Evolutionary conservation across 768 basidiomycete species (phyloP), one percentile per base, ranked within the genome.

Genomic region (Leccinum subgranulosum): DNA sequence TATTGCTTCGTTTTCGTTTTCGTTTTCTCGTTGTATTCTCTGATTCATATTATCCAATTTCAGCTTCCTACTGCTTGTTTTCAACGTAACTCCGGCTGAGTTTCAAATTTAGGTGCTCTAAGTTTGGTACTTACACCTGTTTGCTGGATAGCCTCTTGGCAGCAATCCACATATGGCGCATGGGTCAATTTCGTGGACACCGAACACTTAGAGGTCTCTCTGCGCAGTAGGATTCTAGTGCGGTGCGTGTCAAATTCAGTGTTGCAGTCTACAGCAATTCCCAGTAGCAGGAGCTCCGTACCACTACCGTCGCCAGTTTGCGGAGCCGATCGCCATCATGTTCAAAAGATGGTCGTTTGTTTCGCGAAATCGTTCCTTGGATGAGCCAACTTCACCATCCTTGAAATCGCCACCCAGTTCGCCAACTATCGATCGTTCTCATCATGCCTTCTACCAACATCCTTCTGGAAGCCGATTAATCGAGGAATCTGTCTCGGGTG

Each of bases 401-500:
- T 33, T 57, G 28, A 54, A 51, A 14, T 59, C 64, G 1, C 48
- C 66, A 14, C 59, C 61, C 14, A 52, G 47, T 25, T 72, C 69
- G 3, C 64, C 64, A 0, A 49, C 61, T 21, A 23, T 45, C 17
- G 57, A 19, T 3, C 5, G 6, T 19, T 43, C 19, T 3, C 41
- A 3, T 8, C 62, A 31, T 21, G 1, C 53, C 3, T 57, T 57
- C 10, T 60, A 62, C 41, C 69, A 60, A 12, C 60, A 62, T 19
- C 53, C 62, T 28, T 62, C 64, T 12, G 71, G 69, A 17, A 72
- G 70, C 57, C 66, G 68, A 23, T 73, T 72, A 51, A 64, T 54
- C 23, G 70, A 72, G 17, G 67, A 63, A 0, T 33, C 59, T 3
- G 54, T 64, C 19, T 72, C 70, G 2, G 70, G 57, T 0, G 53